A percentile compares a stretch with the other conserved stretches of the same genome.
These are phyloP conservation scores for Chlorella sp. DNA, from an alignment of 139 green algal species.

Conservation along the genomic window DNA sequence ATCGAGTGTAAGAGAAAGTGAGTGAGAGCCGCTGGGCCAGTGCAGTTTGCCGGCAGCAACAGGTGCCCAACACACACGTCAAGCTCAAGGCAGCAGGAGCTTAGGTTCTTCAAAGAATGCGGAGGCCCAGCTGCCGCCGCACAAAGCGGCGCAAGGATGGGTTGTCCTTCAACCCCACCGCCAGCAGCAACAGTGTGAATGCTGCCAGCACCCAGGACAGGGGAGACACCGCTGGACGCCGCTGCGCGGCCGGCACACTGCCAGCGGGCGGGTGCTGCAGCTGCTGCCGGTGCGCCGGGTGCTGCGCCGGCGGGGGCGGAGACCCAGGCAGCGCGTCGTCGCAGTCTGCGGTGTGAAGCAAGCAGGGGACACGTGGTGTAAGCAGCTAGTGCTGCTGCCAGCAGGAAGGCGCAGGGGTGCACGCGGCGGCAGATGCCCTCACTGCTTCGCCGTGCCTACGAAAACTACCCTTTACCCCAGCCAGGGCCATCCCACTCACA, in stretches of 20 bases:
- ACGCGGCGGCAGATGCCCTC: too few relatives aligned
- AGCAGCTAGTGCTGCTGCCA: background rate
- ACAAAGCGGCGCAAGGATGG: background rate
- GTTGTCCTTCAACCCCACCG: background rate
- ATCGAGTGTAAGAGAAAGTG: too few relatives aligned
- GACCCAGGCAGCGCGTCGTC: background rate
- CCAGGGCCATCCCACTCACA: background rate
- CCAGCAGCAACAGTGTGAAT: background rate
- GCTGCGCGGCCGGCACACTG: background rate
- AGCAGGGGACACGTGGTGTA: too few relatives aligned
- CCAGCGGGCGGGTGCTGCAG: background rate
- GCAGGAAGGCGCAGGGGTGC: too few relatives aligned
- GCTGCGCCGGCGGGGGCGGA: background rate
- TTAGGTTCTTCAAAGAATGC: background rate
- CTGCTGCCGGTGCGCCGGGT: background rate
- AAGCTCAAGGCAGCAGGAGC: too few relatives aligned
- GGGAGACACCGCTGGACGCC: background rate
- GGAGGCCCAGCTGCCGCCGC: conserved; percentile 9
- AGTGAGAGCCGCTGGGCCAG: too few relatives aligned
- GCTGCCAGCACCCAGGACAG: background rate
- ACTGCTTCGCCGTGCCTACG: too few relatives aligned
- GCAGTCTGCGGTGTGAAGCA: background rate
- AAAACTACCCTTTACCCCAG: background rate
- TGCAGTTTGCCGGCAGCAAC: too few relatives aligned
- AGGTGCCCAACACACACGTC: too few relatives aligned